A percentile compares a stretch with the other conserved stretches of the same genome.
Conservation (phyloP, 208 protist genomes). For the Crithidia thermophila region DNA sequence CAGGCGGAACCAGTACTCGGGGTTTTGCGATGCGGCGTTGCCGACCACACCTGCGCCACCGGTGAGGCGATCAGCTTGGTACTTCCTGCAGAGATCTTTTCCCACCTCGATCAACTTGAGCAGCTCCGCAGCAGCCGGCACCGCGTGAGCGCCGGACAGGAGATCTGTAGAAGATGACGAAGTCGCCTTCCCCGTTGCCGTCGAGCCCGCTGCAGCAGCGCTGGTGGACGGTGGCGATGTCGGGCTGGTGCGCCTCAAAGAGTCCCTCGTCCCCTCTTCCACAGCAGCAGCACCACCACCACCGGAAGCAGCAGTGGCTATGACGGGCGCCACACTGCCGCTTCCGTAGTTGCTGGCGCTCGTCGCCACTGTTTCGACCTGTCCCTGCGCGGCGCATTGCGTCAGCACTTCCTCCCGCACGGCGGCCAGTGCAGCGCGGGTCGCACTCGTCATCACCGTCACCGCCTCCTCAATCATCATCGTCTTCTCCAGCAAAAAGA, state of each 20-base stretch:
- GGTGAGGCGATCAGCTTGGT: constrained; percentile 20
- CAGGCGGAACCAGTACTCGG: constrained; percentile 62
- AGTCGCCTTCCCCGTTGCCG: no score
- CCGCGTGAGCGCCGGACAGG: background rate
- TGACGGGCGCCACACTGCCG: no score
- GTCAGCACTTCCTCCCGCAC: constrained; percentile 31
- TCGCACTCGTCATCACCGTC: constrained; percentile 33
- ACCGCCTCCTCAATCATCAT: constrained; percentile 68
- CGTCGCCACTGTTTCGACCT: no score
- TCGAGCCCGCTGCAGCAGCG: background rate
- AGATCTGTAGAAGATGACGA: background rate
- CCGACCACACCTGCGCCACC: background rate
- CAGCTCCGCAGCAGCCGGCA: constrained; percentile 20
- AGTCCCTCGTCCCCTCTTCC: no score
- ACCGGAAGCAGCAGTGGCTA: no score
- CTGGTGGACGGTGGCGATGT: no score
- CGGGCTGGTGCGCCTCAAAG: no score
- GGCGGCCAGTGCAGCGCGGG: constrained; percentile 22
- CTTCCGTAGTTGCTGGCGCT: no score
- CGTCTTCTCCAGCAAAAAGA: constrained; percentile 70
- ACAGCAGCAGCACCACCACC: no score
- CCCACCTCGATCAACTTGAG: constrained; percentile 46
- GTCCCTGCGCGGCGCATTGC: background rate
- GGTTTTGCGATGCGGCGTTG: background rate
- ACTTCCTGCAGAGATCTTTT: constrained; percentile 49